phyloP scores from a whole-genome alignment of 768 basidiomycete genomes.

The Tephrocybe rancida region DNA sequence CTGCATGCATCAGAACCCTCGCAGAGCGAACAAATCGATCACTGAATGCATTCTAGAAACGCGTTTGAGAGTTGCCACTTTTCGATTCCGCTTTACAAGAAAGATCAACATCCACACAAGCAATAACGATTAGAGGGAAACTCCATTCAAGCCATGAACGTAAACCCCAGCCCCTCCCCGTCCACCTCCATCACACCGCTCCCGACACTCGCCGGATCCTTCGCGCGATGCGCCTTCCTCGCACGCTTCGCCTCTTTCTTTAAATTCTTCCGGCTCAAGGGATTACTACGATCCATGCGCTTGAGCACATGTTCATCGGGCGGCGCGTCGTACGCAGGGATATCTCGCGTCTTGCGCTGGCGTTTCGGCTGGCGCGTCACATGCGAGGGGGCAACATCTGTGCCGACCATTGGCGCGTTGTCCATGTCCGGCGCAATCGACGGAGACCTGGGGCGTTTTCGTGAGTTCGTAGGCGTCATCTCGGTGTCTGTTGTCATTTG shows the following conservation, averaged over 20 bases:
- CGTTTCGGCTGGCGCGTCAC: constrained; percentile 57
- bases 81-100: too few species aligned
- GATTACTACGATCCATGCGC: constrained; percentile 57
- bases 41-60: too few species aligned
- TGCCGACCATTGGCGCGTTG: constrained; percentile 13
- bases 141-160: constrained; percentile 47
- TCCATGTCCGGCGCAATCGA: constrained; percentile 20
- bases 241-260: constrained; percentile 69
- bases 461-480: constrained; percentile 28
- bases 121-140: too few species aligned
- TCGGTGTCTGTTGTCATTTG: constrained; percentile 39
- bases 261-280: constrained; percentile 57
- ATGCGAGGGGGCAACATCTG: constrained; percentile 21
- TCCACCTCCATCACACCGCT: constrained; percentile 49
- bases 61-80: too few species aligned
- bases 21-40: too few species aligned
- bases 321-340: constrained; percentile 53
- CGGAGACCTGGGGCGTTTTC: constrained; percentile 42
- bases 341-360: constrained; percentile 55
- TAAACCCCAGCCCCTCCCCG: constrained; percentile 45
- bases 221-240: constrained; percentile 49
- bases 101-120: too few species aligned
- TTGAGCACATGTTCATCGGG: constrained; percentile 47
- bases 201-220: constrained; percentile 14
- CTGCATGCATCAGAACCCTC: too few species aligned